Conservation (phyloP, 768 basidiomycete species). For the Auriscalpium microsporum region DNA sequence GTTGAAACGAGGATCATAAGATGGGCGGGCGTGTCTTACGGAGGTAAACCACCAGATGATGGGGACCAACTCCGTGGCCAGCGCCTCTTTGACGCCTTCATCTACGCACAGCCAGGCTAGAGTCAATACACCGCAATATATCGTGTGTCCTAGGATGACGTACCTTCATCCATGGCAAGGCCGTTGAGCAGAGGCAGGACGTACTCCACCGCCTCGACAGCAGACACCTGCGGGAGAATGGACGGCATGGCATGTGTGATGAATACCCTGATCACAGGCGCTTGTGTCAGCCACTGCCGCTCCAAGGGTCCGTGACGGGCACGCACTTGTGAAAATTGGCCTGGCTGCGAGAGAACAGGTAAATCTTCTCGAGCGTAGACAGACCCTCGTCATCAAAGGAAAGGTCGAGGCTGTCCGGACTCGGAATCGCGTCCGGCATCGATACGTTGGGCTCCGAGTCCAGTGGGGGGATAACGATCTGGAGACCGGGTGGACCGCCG, state of each 20-base stretch:
- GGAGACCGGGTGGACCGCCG: background rate
- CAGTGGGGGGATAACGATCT: background rate
- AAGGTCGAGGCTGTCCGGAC: slow-evolving; percentile 27
- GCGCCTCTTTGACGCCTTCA: slow-evolving; percentile 81
- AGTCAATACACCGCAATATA: background rate
- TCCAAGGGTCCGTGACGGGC: slow-evolving; percentile 9
- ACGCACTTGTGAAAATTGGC: slow-evolving; percentile 49
- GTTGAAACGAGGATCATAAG: background rate
- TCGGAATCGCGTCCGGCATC: slow-evolving; percentile 19
- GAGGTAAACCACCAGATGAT: slow-evolving; percentile 92
- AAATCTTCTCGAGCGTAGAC: slow-evolving; percentile 84
- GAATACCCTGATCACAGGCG: slow-evolving; percentile 46
- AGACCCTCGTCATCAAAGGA: slow-evolving; percentile 72
- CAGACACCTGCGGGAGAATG: slow-evolving; percentile 46
- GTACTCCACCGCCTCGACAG: slow-evolving; percentile 87
- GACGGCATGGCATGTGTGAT: slow-evolving; percentile 58
- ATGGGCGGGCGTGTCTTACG: background rate
- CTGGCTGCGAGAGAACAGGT: slow-evolving; percentile 77
- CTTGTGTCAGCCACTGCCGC: background rate
- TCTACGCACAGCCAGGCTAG: slow-evolving; percentile 34
- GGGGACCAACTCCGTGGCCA: slow-evolving; percentile 68
- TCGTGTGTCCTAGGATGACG: slow-evolving; percentile 14
- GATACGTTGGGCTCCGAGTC: slow-evolving; percentile 21
- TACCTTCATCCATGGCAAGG: slow-evolving; percentile 82
- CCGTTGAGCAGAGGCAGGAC: slow-evolving; percentile 83